A percentile compares a stretch with the other conserved stretches of the same genome.
Evolutionary conservation across 331 rosid species (phyloP).

Genomic region (Erythrophleum ivorense): DNA sequence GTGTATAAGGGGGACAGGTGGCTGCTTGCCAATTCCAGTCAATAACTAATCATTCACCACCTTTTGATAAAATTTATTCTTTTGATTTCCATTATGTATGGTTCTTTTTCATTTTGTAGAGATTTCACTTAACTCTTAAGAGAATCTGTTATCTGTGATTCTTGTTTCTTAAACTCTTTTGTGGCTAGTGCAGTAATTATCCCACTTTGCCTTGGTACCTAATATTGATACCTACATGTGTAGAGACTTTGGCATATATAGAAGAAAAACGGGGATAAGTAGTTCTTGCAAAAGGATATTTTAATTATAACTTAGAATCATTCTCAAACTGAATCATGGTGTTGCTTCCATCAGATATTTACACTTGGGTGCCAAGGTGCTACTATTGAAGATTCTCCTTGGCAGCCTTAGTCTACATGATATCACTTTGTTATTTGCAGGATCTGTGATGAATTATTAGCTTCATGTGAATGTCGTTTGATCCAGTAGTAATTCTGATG

Average conservation of each 20-base stretch:
- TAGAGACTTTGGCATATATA: not conserved
- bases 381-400: constrained; percentile 30
- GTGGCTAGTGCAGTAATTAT: not conserved
- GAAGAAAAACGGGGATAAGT: constrained; percentile 7
- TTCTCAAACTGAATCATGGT: constrained; percentile 17
- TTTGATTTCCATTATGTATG: not conserved
- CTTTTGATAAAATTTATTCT: not conserved
- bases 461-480: not conserved
- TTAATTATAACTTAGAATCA: not conserved
- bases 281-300: constrained; percentile 28
- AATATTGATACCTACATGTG: constrained; percentile 5
- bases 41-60: too few species aligned
- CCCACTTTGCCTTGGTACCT: not conserved
- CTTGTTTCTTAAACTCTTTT: not conserved
- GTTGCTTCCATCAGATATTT: not conserved
- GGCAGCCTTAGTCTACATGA: not conserved
- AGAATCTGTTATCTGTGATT: not conserved
- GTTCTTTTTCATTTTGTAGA: constrained; percentile 15
- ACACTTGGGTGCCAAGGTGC: not conserved
- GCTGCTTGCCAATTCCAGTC: too few species aligned
- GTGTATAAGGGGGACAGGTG: not conserved
- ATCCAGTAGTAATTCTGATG: not conserved
- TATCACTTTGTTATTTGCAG: not conserved
- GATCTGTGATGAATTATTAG: not conserved
- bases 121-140: not conserved